Conservation (phyloP, 768 basidiomycete species). For the Cubamyces sp. region DNA sequence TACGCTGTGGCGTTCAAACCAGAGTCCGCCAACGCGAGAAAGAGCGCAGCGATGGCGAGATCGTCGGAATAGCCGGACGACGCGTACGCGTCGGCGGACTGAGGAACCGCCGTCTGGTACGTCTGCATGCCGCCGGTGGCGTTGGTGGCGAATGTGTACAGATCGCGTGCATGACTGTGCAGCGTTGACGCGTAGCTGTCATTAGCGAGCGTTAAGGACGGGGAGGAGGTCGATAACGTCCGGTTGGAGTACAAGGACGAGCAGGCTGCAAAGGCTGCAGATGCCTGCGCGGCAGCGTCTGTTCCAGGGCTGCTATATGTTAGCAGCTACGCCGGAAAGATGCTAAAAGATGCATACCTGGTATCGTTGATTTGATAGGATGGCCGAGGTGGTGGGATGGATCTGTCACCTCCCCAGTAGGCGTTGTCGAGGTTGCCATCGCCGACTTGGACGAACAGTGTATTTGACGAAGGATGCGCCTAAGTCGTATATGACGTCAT, state of each 20-base stretch:
- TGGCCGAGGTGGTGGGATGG: constrained; percentile 74
- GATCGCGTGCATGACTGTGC: constrained; percentile 69
- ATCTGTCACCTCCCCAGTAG: constrained; percentile 90
- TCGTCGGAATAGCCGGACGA: constrained; percentile 79
- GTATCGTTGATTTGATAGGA: constrained; percentile 80
- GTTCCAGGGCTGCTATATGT: constrained; percentile 67
- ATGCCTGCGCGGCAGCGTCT: constrained; percentile 81
- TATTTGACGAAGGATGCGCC: constrained; percentile 78
- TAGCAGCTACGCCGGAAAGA: neutral
- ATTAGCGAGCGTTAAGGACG: constrained; percentile 72
- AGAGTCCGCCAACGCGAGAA: constrained; percentile 66
- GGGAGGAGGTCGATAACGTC: constrained; percentile 53
- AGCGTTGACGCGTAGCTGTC: constrained; percentile 72
- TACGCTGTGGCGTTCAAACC: constrained; percentile 57
- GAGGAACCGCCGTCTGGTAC: constrained; percentile 75
- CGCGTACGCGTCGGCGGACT: constrained; percentile 63
- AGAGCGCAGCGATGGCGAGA: constrained; percentile 72
- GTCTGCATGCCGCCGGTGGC: constrained; percentile 59
- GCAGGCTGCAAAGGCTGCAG: constrained; percentile 88
- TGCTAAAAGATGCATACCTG: constrained; percentile 35
- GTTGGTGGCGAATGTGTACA: constrained; percentile 79
- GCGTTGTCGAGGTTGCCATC: constrained; percentile 69
- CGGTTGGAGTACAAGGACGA: constrained; percentile 76
- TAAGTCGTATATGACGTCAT: constrained; percentile 36
- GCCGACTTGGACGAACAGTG: constrained; percentile 79